A percentile compares a stretch with the other conserved stretches of the same genome.
These are phyloP conservation scores for Tephrocybe sp. DNA, from an alignment of 768 basidiomycete species.

Conservation along the genomic window DNA sequence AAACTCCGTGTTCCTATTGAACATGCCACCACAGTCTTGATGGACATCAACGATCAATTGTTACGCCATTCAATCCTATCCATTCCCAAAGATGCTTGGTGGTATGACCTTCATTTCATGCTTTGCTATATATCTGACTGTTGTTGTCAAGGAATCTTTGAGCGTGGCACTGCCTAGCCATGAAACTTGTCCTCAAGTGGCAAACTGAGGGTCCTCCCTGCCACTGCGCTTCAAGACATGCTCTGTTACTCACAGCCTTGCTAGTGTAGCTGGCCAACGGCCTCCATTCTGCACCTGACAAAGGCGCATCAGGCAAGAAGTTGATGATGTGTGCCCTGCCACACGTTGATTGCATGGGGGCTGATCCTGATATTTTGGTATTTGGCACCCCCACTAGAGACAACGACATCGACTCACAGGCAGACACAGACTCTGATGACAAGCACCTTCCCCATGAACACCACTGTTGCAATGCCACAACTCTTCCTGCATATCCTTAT, in stretches of 20 bases:
- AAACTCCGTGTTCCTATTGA: conserved; percentile 27
- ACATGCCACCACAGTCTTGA: conserved; percentile 5
- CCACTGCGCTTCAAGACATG: neutral
- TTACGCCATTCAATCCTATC: conserved; percentile 10
- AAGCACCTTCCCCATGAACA: neutral
- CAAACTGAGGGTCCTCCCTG: conserved; percentile 11
- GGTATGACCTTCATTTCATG: conserved; percentile 13
- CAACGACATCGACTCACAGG: neutral
- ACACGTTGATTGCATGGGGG: conserved; percentile 5
- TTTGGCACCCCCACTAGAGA: conserved; percentile 7
- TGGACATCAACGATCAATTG: neutral
- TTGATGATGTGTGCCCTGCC: conserved; percentile 23
- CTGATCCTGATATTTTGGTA: conserved; percentile 15
- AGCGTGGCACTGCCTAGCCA: conserved; percentile 17
- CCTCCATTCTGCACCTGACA: conserved; percentile 26
- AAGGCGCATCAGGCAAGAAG: conserved; percentile 16
- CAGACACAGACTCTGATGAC: conserved; percentile 1
- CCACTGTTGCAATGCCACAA: neutral
- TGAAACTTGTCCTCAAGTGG: conserved; percentile 14
- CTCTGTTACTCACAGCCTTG: conserved; percentile 23
- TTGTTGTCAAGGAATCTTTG: conserved; percentile 20
- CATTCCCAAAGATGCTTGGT: conserved; percentile 14
- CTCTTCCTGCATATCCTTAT: neutral
- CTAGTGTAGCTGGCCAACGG: conserved; percentile 23
- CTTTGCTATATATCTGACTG: neutral